Evolutionary conservation across 345 rosid genomes (phyloP).

Genomic region (Euclidium syriacum): DNA sequence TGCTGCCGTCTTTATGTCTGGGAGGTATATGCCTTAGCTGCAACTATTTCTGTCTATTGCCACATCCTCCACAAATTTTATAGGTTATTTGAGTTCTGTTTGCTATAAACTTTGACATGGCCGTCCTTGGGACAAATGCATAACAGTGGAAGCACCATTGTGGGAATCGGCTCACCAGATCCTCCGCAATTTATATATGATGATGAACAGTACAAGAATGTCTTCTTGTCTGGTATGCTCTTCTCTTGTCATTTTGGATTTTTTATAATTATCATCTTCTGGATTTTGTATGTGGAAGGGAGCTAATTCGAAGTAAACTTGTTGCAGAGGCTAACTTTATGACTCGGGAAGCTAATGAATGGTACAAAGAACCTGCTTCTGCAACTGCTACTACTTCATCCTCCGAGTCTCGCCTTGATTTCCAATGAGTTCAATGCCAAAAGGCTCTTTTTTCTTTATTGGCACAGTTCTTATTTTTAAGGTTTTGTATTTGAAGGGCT

Average conservation of each 20-base stretch:
- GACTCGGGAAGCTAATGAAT: constrained; percentile 63
- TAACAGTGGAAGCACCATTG: constrained; percentile 89
- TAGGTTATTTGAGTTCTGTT: background rate
- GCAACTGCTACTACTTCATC: constrained; percentile 25
- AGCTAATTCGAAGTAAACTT: background rate
- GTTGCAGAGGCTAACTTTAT: constrained; percentile 82
- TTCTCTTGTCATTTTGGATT: background rate
- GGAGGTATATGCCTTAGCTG: constrained; percentile 59
- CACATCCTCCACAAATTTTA: background rate
- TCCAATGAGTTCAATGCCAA: constrained; percentile 25
- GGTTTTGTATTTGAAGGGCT: constrained; percentile 4
- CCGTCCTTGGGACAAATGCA: background rate
- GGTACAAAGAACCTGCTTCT: constrained; percentile 77
- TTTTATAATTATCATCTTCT: background rate
- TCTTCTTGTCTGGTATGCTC: constrained; percentile 75
- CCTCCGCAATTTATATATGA: constrained; percentile 84
- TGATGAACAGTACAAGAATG: constrained; percentile 72
- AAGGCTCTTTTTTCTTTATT: background rate
- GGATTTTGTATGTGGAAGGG: background rate
- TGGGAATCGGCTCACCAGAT: constrained; percentile 91
- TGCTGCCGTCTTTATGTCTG: constrained; percentile 93
- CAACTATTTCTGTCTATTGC: background rate
- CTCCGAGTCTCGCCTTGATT: constrained; percentile 28
- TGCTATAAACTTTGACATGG: background rate
- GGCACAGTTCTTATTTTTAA: background rate